These are phyloP conservation scores for Fusarium globosum DNA, from an alignment of 2,329 filamentous ascomycete species.

Conservation along the genomic window DNA sequence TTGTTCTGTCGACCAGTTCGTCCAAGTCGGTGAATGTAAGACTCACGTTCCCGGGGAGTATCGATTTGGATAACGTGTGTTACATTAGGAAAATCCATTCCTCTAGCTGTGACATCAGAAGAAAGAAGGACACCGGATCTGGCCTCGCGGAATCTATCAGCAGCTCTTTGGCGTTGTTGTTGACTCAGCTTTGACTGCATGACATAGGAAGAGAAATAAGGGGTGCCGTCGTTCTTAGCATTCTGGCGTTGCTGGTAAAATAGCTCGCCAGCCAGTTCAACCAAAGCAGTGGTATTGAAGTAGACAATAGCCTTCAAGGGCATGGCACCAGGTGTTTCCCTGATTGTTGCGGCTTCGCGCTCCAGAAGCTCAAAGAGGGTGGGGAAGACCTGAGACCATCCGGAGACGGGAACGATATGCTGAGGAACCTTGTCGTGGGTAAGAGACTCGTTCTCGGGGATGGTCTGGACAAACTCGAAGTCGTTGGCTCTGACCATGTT, in stretches of 20 bases:
- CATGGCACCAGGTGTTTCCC: conserved; percentile 51
- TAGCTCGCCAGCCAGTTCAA: conserved; percentile 71
- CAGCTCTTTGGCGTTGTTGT: conserved; percentile 71
- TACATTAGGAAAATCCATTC: conserved; percentile 85
- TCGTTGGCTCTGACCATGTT: conserved; percentile 79
- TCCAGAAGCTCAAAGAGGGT: conserved; percentile 80
- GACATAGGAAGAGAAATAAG: conserved; percentile 54
- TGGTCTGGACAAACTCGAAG: conserved; percentile 93
- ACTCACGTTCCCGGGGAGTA: conserved; percentile 71
- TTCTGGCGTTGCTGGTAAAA: conserved; percentile 55
- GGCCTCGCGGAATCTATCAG: conserved; percentile 77
- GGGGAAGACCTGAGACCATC: conserved; percentile 82
- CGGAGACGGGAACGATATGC: conserved; percentile 72
- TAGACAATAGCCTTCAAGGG: conserved; percentile 98
- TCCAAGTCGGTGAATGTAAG: conserved; percentile 81
- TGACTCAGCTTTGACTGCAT: conserved; percentile 88
- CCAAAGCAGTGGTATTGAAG: conserved; percentile 81
- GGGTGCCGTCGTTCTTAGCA: conserved; percentile 51
- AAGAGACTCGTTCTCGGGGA: conserved; percentile 80
- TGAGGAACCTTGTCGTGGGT: conserved; percentile 91
- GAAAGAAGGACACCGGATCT: conserved; percentile 75
- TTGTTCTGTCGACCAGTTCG: conserved; percentile 82
- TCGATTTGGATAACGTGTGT: conserved; percentile 84
- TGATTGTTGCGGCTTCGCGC: conserved; percentile 63
- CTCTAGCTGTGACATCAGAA: conserved; percentile 82